Evolutionary conservation across 225 moss, liverwort and hornwort genomes (phyloP), one percentile per base, ranked within the genome.

Genomic region (Antitrichia curtipendula): DNA sequence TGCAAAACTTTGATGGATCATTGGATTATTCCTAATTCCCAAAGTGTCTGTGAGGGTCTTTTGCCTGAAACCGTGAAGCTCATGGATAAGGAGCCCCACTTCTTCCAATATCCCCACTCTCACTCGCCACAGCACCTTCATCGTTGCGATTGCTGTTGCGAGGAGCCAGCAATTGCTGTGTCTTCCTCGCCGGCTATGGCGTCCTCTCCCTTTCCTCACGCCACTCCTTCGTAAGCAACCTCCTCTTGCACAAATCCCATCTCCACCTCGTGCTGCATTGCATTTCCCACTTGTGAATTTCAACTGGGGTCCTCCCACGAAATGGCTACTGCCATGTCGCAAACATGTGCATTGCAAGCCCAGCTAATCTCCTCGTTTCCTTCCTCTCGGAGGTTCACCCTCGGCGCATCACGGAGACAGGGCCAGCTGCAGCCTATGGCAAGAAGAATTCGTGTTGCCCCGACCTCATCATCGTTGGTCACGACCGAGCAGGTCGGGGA

Each of bases 401-500:
- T 28, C 9, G 28, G 19, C 16, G 22, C 65, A 54, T 40, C 60
- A 1, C 49, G 84, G 78, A 49, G 17, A 29, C 60, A n/a, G 28
- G 10, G 34, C 23, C 13, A 59, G 27, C 53, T 76, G 23, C 5
- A 76, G 40, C 75, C 19, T 29, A 10, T 10, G 6, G 63, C 24
- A 22, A 8, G 43, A 23, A 43, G 83, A 59, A 64, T 85, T 11
- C 41, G 69, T 11, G 82, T 45, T 22, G 62, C 47, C 13, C 73
- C 69, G 63, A 74, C 8, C 12, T 38, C 83, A 1, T 38, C 43
- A 7, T 32, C 78, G 28, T 57, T 94, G 88, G 92, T 94, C 86
- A 76, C 88, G 28, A 94, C 92, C 6, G 90, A 94, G 86, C 91
- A 89, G 64, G 90, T 89, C 68, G 89, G 93, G 41, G 93, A 93